phyloP scores from a whole-genome alignment of 2,329 filamentous ascomycete species.

The Peltaster fructicola region DNA sequence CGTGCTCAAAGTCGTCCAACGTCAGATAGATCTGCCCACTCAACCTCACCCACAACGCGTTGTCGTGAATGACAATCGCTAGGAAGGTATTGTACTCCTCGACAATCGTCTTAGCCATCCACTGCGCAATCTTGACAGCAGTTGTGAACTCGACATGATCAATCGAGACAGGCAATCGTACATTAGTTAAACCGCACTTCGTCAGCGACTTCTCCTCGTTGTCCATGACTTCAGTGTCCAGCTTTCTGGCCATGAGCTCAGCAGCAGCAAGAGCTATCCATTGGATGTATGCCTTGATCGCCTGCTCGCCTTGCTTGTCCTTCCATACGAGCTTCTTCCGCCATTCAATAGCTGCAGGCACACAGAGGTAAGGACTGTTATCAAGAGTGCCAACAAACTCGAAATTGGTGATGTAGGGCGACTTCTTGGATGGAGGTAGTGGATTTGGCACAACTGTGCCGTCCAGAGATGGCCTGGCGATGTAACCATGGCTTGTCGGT shows the following conservation, averaged over 20 bases:
- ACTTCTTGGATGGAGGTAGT: slow-evolving; percentile 30
- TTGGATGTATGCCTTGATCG: slow-evolving; percentile 46
- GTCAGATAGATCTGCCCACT: slow-evolving; percentile 79
- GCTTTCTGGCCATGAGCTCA: slow-evolving; percentile 37
- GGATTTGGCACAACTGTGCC: slow-evolving; percentile 17
- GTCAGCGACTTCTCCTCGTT: slow-evolving; percentile 44
- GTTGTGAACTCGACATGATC: slow-evolving; percentile 14
- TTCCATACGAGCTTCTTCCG: slow-evolving; percentile 29
- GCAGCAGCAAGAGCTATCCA: slow-evolving; percentile 48
- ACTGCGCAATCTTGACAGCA: slow-evolving; percentile 23
- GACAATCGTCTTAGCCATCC: slow-evolving; percentile 24
- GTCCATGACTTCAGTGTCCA: slow-evolving; percentile 58
- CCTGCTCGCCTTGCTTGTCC: slow-evolving; percentile 40
- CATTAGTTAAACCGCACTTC: slow-evolving; percentile 53
- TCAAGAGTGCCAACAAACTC: slow-evolving; percentile 64
- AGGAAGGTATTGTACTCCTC: slow-evolving; percentile 56
- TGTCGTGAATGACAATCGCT: slow-evolving; percentile 41
- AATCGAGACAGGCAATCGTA: slow-evolving; percentile 48
- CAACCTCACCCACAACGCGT: slow-evolving; percentile 51
- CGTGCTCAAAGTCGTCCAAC: slow-evolving; percentile 57
- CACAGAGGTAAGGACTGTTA: slow-evolving; percentile 50
- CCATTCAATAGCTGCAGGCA: slow-evolving; percentile 56
- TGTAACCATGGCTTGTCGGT: slow-evolving; percentile 66
- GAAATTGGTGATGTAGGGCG: slow-evolving; percentile 51
- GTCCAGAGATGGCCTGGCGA: slow-evolving; percentile 23